Conservation (phyloP, 2,329 filamentous ascomycete genomes). For the Diaporthe batatas region DNA sequence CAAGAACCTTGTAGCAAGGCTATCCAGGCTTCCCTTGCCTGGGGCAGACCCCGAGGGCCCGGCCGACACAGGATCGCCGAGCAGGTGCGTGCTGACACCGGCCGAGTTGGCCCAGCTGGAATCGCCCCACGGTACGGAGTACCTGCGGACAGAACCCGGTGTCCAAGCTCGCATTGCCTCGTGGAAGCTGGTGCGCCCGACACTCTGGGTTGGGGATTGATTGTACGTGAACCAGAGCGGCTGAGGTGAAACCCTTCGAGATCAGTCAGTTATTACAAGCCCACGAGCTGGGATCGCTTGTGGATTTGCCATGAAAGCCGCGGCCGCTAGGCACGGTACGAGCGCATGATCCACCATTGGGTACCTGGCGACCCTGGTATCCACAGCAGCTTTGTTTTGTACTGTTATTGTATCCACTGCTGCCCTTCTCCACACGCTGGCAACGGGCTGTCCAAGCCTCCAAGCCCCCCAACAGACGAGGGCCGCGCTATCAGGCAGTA, state of each 20-base stretch:
- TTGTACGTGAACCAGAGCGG: neutral
- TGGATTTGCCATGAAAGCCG: conserved; percentile 27
- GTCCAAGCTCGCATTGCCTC: neutral
- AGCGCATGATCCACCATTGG: conserved; percentile 24
- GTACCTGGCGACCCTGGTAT: conserved; percentile 1
- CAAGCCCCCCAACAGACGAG: neutral
- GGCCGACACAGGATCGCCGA: conserved; percentile 33
- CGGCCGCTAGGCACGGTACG: conserved; percentile 35
- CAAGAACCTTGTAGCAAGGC: conserved; percentile 31
- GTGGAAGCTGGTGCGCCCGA: conserved; percentile 2
- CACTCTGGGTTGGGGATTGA: neutral
- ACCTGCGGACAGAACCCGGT: neutral
- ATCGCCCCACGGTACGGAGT: neutral
- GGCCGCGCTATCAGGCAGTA: neutral
- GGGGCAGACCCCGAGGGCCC: conserved; percentile 26
- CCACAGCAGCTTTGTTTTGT: conserved; percentile 14
- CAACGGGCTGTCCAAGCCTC: conserved; percentile 5
- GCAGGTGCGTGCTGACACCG: conserved; percentile 24
- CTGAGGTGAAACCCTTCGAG: conserved; percentile 22
- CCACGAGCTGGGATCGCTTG: conserved; percentile 2
- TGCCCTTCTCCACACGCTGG: conserved; percentile 27
- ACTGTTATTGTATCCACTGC: conserved; percentile 19
- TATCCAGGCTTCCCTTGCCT: conserved; percentile 27
- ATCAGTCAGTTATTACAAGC: conserved; percentile 31
- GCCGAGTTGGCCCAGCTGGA: conserved; percentile 23